phyloP scores from a whole-genome alignment of 768 basidiomycete species.

The Hericium rajendrae region DNA sequence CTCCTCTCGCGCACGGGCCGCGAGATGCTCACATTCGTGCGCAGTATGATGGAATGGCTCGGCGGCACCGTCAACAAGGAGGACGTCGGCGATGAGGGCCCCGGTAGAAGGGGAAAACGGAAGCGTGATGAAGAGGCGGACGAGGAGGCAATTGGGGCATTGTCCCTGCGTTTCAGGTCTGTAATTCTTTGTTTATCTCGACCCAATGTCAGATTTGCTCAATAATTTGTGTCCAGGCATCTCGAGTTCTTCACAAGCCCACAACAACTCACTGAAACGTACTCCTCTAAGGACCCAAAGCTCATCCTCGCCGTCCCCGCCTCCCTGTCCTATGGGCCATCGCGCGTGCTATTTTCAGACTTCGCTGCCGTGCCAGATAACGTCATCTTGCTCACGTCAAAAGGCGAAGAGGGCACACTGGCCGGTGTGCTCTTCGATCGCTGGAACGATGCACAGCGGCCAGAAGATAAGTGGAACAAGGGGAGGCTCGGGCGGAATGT shows the following conservation, averaged over 20 bases:
- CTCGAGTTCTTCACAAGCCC: conserved; percentile 88
- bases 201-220: not conserved
- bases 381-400: conserved; percentile 76
- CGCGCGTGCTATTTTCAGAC: conserved; percentile 74
- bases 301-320: conserved; percentile 90
- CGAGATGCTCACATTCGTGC: conserved; percentile 89
- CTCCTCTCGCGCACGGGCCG: conserved; percentile 84
- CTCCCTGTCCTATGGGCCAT: conserved; percentile 87
- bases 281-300: conserved; percentile 85
- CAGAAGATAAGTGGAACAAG: conserved; percentile 77
- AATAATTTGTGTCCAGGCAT: conserved; percentile 39
- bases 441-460: conserved; percentile 80
- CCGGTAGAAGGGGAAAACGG: conserved; percentile 31
- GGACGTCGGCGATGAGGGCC: conserved; percentile 72
- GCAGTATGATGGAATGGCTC: conserved; percentile 99
- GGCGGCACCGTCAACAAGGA: conserved; percentile 92
- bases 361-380: conserved; percentile 81
- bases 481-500: conserved; percentile 83
- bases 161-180: conserved; percentile 83
- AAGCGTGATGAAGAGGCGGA: conserved; percentile 40
- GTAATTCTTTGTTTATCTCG: conserved; percentile 14
- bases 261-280: conserved; percentile 67
- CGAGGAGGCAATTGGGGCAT: conserved; percentile 76
- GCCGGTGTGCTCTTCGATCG: conserved; percentile 68
- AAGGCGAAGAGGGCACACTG: conserved; percentile 74